Percentiles rank a stretch among this genome's conserved stretches.
Conservation (phyloP, 2,329 filamentous ascomycete species). For the Clonostachys rosea region DNA sequence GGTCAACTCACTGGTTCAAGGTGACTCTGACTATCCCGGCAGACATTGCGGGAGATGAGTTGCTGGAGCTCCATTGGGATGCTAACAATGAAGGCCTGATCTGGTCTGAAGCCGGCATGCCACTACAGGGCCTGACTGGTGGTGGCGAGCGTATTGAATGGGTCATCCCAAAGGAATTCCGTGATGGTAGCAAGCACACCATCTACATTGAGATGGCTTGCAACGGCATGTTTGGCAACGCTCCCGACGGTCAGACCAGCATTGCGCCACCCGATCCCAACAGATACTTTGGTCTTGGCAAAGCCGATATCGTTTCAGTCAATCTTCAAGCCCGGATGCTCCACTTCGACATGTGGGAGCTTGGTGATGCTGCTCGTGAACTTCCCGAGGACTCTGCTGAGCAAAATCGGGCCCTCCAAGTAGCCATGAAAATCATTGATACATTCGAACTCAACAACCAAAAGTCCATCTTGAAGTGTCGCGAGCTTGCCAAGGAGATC, state of each 20-base stretch:
- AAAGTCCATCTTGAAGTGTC: constrained; percentile 72
- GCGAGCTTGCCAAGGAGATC: constrained; percentile 79
- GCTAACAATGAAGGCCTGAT: constrained; percentile 91
- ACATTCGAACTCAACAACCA: constrained; percentile 77
- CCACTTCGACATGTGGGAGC: constrained; percentile 93
- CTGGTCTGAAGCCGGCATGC: constrained; percentile 86
- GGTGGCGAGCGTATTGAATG: constrained; percentile 86
- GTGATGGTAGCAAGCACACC: constrained; percentile 79
- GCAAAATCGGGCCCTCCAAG: constrained; percentile 77
- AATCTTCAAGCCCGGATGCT: constrained; percentile 81
- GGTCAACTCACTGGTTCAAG: constrained; percentile 98
- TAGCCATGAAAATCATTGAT: constrained; percentile 87
- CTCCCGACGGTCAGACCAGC: constrained; percentile 67
- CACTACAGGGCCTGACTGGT: constrained; percentile 87
- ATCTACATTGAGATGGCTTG: constrained; percentile 99
- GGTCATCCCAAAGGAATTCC: constrained; percentile 77
- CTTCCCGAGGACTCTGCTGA: constrained; percentile 87
- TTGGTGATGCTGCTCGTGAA: constrained; percentile 86
- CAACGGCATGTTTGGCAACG: constrained; percentile 97
- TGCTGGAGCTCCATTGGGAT: constrained; percentile 96
- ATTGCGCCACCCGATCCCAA: constrained; percentile 90
- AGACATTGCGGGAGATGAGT: constrained; percentile 68
- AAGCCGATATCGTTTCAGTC: constrained; percentile 83
- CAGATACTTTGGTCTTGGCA: constrained; percentile 69
- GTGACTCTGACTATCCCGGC: constrained; percentile 73